Evolutionary conservation across 192 early-diverging fungal genomes (phyloP), one percentile per base, ranked within the genome.

Genomic region (Rhizophagus clarus): DNA sequence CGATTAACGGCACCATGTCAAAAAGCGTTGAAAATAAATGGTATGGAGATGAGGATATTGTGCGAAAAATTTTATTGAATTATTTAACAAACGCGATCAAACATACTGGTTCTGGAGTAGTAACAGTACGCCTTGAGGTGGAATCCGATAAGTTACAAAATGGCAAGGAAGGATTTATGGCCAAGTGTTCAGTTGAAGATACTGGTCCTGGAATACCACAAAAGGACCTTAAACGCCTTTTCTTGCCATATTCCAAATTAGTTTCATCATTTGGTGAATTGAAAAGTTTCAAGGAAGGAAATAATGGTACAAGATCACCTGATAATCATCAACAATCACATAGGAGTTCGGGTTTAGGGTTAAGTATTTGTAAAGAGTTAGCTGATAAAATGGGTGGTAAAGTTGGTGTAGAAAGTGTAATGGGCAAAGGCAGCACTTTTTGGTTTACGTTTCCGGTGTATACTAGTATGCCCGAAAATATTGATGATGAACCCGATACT

Each of bases 321-420:
- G n/a, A n/a, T n/a, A 66, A 66, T 3, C 24, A 66, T 28, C 63
- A 66, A 15, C 63, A 66, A 29, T 66, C 67, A 69, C 67, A 87
- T 37, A 85, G 86, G 24, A 84, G 88, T 32, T 87, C 86, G 8
- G 88, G 88, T 32, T 32, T 88, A 11, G 88, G 88, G 3, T 80
- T 88, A 1, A 84, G 84, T n/a, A 88, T 88, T 15, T 87, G 86
- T 67, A 80, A 84, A 4, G 81, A 88, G 56, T 64, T 88, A 61
- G 86, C 86, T 14, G 12, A 74, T 28, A 81, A 85, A 29, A 86
- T 87, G 83, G 47, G 80, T 22, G 88, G 88, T 31, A 81, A 80
- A 47, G 81, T 88, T 40, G 60, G 73, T 0, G 88, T 88, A 0
- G 83, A 85, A 28, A 87, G 86, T 0, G 81, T 77, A n/a, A 74